Evolutionary conservation across 306 rosid genomes (phyloP), one percentile per base, ranked within the genome.

Genomic region (Prunus salicina): DNA sequence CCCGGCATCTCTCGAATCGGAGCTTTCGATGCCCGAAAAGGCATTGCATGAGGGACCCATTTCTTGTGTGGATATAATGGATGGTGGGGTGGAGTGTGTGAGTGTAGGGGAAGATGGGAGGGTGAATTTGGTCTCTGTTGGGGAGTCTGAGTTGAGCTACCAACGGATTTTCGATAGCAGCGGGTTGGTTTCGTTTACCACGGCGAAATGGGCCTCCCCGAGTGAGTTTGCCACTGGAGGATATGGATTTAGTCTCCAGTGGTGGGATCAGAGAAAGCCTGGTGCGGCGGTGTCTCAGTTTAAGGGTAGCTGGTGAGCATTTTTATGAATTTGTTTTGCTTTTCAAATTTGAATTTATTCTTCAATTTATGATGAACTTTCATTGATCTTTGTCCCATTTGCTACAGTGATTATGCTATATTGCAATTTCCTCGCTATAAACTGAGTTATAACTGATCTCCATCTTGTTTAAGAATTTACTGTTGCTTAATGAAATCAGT

Each of bases 191-290:
- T 88, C 96, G 3, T 91, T 83, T 73, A 86, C 91, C 2, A 82
- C 97, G 0, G 90, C 47, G 13, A 90, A 86, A 79, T 94, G 98
- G 98, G 98, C 95, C 19, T 94, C 98, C 3, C 91, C 96, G 27
- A 66, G 77, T 60, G 98, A 94, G 86, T 94, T 92, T 68, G 97
- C 89, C 2, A 92, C 98, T 5, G 97, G 91, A 3, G 97, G 95
- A 1, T 88, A 87, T 68, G 98, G 97, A 3, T 90, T 87, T 58
- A 78, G 95, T 64, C 88, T 94, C 77, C 98, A 92, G 30, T 94
- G 97, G 97, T 94, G 98, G 98, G 98, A 94, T 77, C 92, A 86
- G 82, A 83, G 97, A 57, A 91, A 86, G 69, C 94, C 91, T 2
- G 95, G 95, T 13, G 95, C 92, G 25, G 86, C 96, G 16, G 97